phyloP scores from a whole-genome alignment of 768 basidiomycete species.

The Boletus edulis region DNA sequence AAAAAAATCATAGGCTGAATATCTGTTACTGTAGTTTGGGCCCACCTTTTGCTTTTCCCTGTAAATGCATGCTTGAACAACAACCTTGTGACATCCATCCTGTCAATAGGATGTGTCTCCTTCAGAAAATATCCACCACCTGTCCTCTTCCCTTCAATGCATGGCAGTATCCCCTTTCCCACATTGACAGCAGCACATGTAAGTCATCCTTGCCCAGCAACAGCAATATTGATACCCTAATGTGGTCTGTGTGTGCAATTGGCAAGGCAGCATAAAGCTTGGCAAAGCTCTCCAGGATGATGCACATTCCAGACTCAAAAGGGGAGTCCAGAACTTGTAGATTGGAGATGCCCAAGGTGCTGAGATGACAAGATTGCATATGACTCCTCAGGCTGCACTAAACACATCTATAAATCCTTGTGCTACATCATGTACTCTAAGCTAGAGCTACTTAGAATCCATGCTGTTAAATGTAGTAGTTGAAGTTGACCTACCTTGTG shows the following conservation, averaged over 20 bases:
- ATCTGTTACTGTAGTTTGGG: too few species aligned
- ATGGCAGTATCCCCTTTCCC: constrained; percentile 64
- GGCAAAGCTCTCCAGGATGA: constrained; percentile 45
- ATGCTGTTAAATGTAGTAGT: too few species aligned
- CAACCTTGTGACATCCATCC: constrained; percentile 56
- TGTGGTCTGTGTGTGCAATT: constrained; percentile 49
- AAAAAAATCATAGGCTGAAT: too few species aligned
- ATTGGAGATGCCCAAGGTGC: constrained; percentile 69
- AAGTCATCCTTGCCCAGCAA: constrained; percentile 59
- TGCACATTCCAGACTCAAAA: constrained; percentile 34
- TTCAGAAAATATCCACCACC: constrained; percentile 61
- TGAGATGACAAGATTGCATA: constrained; percentile 71
- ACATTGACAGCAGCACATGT: constrained; percentile 60
- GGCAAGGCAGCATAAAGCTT: constrained; percentile 52
- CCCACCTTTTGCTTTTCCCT: background rate
- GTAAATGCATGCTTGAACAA: constrained; percentile 38
- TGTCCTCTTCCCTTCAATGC: constrained; percentile 48
- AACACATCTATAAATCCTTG: constrained; percentile 38
- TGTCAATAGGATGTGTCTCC: constrained; percentile 64
- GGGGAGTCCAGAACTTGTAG: constrained; percentile 39
- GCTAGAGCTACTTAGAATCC: too few species aligned
- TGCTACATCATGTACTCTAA: too few species aligned
- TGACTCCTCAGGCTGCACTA: constrained; percentile 45
- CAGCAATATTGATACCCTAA: constrained; percentile 54
- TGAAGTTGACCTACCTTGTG: too few species aligned